Evolutionary conservation across 2,329 filamentous ascomycete genomes (phyloP).

Genomic region (Alternaria burnsii): DNA sequence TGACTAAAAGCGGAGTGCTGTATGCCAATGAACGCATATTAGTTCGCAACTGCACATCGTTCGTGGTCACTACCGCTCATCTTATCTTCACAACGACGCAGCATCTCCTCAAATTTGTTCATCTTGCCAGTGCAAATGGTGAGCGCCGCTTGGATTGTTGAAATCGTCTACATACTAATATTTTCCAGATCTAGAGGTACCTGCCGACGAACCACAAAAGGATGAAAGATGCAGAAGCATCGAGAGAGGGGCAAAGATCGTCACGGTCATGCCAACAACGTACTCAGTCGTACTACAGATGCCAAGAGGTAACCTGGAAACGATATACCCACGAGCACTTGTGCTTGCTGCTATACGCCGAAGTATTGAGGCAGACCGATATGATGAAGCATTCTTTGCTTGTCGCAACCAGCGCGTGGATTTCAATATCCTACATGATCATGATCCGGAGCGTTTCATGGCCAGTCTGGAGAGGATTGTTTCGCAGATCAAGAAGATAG

Average conservation of each 20-base stretch:
- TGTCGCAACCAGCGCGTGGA: slow-evolving; percentile 95
- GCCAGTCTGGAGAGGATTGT: slow-evolving; percentile 78
- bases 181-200: slow-evolving; percentile 76
- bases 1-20: slow-evolving; percentile 79
- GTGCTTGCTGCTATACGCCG: slow-evolving; percentile 88
- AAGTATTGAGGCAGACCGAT: slow-evolving; percentile 81
- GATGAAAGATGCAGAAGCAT: slow-evolving; percentile 93
- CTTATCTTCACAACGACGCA: slow-evolving; percentile 92
- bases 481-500: slow-evolving; percentile 80
- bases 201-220: slow-evolving; percentile 85
- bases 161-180: slow-evolving; percentile 6
- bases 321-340: slow-evolving; percentile 90
- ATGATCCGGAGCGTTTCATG: slow-evolving; percentile 87
- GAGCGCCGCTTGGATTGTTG: slow-evolving; percentile 28
- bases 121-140: slow-evolving; percentile 74
- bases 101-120: slow-evolving; percentile 93
- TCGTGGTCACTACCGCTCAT: slow-evolving; percentile 80
- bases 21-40: slow-evolving; percentile 79
- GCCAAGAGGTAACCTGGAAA: slow-evolving; percentile 95
- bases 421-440: slow-evolving; percentile 96
- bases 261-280: slow-evolving; percentile 87
- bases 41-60: slow-evolving; percentile 90
- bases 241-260: slow-evolving; percentile 84
- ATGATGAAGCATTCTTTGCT: slow-evolving; percentile 82
- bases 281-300: slow-evolving; percentile 91